These are phyloP conservation scores for Chalara sp. DNA, from an alignment of 2,329 filamentous ascomycete species.

Conservation along the genomic window DNA sequence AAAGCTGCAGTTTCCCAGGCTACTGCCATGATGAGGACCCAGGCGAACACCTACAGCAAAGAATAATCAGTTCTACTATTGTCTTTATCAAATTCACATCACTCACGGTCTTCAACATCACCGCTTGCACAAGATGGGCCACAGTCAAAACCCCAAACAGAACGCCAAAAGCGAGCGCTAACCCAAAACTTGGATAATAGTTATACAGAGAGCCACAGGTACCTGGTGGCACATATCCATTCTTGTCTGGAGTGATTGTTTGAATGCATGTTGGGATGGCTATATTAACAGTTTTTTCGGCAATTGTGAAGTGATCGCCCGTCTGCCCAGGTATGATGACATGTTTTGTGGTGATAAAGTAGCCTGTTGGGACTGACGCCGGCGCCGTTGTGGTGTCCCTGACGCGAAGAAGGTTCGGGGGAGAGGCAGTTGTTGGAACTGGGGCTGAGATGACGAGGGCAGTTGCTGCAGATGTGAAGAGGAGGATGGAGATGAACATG, in stretches of 20 bases:
- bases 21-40: constrained; percentile 36
- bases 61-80: too few species aligned
- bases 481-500: too few species aligned
- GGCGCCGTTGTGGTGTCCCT: too few species aligned
- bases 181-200: constrained; percentile 31
- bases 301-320: constrained; percentile 4
- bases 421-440: too few species aligned
- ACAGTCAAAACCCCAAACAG: constrained; percentile 28
- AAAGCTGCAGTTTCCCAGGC: constrained; percentile 34
- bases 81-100: too few species aligned
- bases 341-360: constrained; percentile 5
- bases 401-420: too few species aligned
- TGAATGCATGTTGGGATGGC: constrained; percentile 5
- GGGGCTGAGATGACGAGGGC: too few species aligned
- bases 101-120: too few species aligned
- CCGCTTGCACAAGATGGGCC: constrained; percentile 18
- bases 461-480: too few species aligned
- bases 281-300: constrained; percentile 5
- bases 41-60: constrained; percentile 27
- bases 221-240: constrained; percentile 30
- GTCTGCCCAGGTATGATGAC: constrained; percentile 7
- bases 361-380: background rate
- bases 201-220: constrained; percentile 28
- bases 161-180: constrained; percentile 26
- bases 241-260: constrained; percentile 26